phyloP scores from a whole-genome alignment of 257 asterid species.

The Ocimum tenuiflorum region DNA sequence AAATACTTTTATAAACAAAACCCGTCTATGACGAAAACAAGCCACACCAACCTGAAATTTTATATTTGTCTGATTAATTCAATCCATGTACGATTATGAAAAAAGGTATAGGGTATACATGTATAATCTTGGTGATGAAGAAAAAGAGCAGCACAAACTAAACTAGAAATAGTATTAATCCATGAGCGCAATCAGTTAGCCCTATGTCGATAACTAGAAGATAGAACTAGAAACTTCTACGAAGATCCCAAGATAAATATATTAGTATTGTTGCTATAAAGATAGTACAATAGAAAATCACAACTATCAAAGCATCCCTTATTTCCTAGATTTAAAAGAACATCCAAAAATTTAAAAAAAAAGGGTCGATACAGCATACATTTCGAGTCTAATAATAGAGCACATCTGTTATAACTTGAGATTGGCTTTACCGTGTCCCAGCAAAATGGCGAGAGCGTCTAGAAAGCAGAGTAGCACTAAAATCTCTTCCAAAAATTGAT shows the following conservation, averaged over 20 bases:
- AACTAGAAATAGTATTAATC: not conserved
- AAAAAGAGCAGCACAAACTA: not conserved
- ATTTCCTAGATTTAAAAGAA: constrained; percentile 2
- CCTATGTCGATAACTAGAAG: not conserved
- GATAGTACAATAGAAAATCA: not conserved
- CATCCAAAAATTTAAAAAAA: not conserved
- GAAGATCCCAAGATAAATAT: not conserved
- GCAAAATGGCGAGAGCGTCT: constrained; percentile 99
- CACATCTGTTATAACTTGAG: constrained; percentile 7
- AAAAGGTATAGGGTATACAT: too few relatives aligned
- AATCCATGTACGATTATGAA: not conserved
- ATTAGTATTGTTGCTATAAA: not conserved
- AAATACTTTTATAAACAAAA: not conserved
- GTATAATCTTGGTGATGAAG: too few relatives aligned
- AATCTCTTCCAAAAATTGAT: constrained; percentile 92
- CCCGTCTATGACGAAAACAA: not conserved
- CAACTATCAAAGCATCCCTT: not conserved
- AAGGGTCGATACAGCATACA: not conserved
- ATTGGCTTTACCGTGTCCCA: constrained; percentile 76
- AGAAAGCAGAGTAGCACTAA: constrained; percentile 73
- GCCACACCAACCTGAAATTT: not conserved
- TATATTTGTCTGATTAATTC: too few relatives aligned
- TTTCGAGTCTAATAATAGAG: not conserved
- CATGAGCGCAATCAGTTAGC: not conserved
- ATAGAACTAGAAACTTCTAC: not conserved